Evolutionary conservation across 2,329 filamentous ascomycete genomes (phyloP).

Genomic region (Calonectria fujianensis): DNA sequence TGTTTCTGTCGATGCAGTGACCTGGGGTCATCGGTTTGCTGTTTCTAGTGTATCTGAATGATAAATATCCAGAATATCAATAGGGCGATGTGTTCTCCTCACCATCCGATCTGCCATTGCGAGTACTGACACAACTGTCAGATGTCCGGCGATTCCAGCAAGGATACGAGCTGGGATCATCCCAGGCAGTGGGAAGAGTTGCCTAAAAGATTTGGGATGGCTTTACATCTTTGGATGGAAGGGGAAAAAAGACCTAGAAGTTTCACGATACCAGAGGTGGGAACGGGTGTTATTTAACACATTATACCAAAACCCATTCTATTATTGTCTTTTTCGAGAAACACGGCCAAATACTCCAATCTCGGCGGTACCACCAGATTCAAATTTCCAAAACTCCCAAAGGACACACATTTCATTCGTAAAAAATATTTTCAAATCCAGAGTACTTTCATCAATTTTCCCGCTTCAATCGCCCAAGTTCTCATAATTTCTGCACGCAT

Average conservation of each 20-base stretch:
- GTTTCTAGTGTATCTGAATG: background rate
- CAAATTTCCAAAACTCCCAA: background rate
- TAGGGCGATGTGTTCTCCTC: background rate
- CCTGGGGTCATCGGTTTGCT: background rate
- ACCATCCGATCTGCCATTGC: too few relatives aligned
- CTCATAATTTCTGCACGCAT: background rate
- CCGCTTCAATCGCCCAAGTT: background rate
- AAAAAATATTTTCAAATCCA: background rate
- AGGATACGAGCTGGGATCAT: too few relatives aligned
- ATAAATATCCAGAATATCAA: background rate
- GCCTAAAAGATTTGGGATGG: too few relatives aligned
- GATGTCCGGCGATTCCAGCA: too few relatives aligned
- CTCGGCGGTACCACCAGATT: background rate
- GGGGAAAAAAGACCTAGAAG: too few relatives aligned
- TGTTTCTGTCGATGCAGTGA: background rate
- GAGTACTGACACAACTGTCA: too few relatives aligned
- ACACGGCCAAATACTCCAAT: background rate
- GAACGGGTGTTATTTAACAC: background rate
- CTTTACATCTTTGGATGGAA: background rate
- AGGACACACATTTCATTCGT: background rate
- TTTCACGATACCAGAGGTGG: background rate
- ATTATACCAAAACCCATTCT: background rate
- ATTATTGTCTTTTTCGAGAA: background rate
- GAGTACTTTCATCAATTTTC: background rate
- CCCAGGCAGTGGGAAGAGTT: too few relatives aligned